Percentiles rank a stretch among this genome's conserved stretches.
phyloP scores from a whole-genome alignment of 495 filamentous ascomycete genomes.

The Massariosphaeria phaeospora region DNA sequence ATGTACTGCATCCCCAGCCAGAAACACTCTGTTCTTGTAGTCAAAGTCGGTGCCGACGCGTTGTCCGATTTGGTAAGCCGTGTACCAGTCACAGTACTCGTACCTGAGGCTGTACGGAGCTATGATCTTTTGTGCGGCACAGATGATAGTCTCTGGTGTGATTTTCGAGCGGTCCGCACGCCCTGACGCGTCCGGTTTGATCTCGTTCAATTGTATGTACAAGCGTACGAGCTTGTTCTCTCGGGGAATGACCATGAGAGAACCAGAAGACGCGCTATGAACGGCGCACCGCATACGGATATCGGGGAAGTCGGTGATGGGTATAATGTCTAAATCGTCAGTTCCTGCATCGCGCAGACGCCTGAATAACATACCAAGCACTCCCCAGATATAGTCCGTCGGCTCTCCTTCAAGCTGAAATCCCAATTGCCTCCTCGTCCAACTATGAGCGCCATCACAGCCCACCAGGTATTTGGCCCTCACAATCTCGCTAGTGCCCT shows the following conservation, averaged over 20 bases:
- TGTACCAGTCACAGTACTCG: slow-evolving; percentile 50
- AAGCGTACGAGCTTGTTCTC: slow-evolving; percentile 64
- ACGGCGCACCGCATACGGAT: slow-evolving; percentile 64
- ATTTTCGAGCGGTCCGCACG: slow-evolving; percentile 44
- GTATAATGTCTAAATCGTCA: slow-evolving; percentile 53
- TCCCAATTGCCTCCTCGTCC: slow-evolving; percentile 55
- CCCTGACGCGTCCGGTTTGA: slow-evolving; percentile 26
- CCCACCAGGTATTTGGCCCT: slow-evolving; percentile 63
- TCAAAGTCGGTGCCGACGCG: slow-evolving; percentile 65
- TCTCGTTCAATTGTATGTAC: slow-evolving; percentile 60
- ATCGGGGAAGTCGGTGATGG: slow-evolving; percentile 51
- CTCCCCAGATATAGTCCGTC: slow-evolving; percentile 58
- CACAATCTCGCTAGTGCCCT: slow-evolving; percentile 43
- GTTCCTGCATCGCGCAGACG: neutral
- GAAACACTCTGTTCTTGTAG: slow-evolving; percentile 63
- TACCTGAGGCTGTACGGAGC: slow-evolving; percentile 58
- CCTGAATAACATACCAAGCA: slow-evolving; percentile 15
- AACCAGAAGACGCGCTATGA: slow-evolving; percentile 58
- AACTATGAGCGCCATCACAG: slow-evolving; percentile 49
- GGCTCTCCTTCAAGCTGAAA: slow-evolving; percentile 58
- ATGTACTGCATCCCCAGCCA: slow-evolving; percentile 77
- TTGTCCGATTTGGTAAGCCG: slow-evolving; percentile 56
- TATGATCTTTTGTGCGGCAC: slow-evolving; percentile 56
- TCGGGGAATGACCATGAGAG: slow-evolving; percentile 64
- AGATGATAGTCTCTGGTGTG: slow-evolving; percentile 53